A percentile compares a stretch with the other conserved stretches of the same genome.
These are phyloP conservation scores for Gorgonomyces haynaldii DNA, from an alignment of 192 early-diverging fungal genomes.

Conservation along the genomic window DNA sequence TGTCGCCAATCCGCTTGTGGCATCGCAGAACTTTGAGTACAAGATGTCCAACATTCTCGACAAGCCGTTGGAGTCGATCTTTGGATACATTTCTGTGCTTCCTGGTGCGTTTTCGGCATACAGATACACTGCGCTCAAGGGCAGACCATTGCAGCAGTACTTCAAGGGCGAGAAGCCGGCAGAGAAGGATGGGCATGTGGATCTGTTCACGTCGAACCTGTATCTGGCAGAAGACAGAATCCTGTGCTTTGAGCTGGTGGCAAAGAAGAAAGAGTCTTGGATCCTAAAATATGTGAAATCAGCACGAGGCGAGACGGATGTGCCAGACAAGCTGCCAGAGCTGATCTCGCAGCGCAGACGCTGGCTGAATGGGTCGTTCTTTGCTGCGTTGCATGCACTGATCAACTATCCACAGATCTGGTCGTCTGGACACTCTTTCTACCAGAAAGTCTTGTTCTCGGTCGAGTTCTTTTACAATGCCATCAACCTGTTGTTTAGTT, in stretches of 20 bases:
- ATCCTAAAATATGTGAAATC: constrained; percentile 58
- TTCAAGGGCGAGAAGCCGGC: constrained; percentile 46
- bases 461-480: constrained; percentile 48
- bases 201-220: constrained; percentile 68
- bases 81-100: constrained; percentile 90
- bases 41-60: constrained; percentile 86
- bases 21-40: constrained; percentile 76
- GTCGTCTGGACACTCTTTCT: constrained; percentile 48
- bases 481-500: constrained; percentile 51
- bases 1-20: constrained; percentile 60
- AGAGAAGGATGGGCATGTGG: too few relatives aligned
- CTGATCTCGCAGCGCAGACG: constrained; percentile 43
- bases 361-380: constrained; percentile 45
- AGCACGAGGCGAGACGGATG: constrained; percentile 74
- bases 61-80: constrained; percentile 73
- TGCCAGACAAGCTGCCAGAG: constrained; percentile 52
- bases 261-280: constrained; percentile 58
- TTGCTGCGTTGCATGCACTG: constrained; percentile 58
- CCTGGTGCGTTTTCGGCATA: constrained; percentile 85
- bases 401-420: constrained; percentile 53
- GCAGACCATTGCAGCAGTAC: constrained; percentile 62
- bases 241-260: constrained; percentile 72
- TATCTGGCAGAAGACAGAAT: constrained; percentile 78
- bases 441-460: constrained; percentile 55
- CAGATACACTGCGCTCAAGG: constrained; percentile 59